These are phyloP conservation scores for Phytophthora colocasiae DNA, from an alignment of 352 stramenopile species.

Conservation along the genomic window DNA sequence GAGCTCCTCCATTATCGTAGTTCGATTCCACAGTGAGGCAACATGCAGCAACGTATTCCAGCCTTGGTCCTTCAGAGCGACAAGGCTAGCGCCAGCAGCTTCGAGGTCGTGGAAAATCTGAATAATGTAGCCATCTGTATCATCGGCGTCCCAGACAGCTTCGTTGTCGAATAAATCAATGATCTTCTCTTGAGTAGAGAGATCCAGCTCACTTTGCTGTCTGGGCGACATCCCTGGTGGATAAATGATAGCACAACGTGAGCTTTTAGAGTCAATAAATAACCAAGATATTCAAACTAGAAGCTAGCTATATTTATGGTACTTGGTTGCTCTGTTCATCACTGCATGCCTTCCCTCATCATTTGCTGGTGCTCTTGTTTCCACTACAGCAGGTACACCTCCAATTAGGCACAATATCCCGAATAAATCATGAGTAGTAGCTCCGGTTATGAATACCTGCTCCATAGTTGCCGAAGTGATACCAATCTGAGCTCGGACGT, in stretches of 20 bases:
- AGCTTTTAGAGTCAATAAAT: not conserved
- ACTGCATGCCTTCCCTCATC: constrained; percentile 15
- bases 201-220: constrained; percentile 24
- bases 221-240: constrained; percentile 19
- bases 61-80: constrained; percentile 43
- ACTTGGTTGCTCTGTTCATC: constrained; percentile 2
- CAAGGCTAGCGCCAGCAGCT: constrained; percentile 24
- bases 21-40: constrained; percentile 61
- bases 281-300: not conserved
- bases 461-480: constrained; percentile 38
- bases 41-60: constrained; percentile 60
- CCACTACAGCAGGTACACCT: constrained; percentile 23
- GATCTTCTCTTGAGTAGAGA: constrained; percentile 32
- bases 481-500: constrained; percentile 33
- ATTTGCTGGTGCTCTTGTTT: constrained; percentile 47
- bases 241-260: not conserved
- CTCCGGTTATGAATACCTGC: constrained; percentile 17
- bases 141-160: constrained; percentile 61
- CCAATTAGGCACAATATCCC: not conserved
- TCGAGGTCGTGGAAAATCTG: constrained; percentile 50
- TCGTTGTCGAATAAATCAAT: constrained; percentile 68
- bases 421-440: not conserved
- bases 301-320: constrained; percentile 37
- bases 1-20: constrained; percentile 56
- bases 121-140: constrained; percentile 58